These are phyloP conservation scores for Tolypocladium endophyticum DNA, from an alignment of 2,329 filamentous ascomycete species.

Conservation along the genomic window DNA sequence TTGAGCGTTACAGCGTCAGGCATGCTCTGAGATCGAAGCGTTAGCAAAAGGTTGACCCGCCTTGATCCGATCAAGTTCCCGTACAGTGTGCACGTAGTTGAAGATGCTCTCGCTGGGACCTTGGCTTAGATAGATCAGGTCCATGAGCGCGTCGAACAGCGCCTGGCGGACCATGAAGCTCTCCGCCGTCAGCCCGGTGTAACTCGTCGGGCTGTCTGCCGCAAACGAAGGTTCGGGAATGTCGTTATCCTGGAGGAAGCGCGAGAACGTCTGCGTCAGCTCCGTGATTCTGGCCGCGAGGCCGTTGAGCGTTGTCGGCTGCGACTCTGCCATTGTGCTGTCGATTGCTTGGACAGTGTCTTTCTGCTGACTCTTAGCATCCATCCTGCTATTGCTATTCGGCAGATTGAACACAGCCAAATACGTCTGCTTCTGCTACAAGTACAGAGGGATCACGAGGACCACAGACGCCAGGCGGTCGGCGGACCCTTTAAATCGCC, in stretches of 20 bases:
- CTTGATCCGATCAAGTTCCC: background rate
- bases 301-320: constrained; percentile 22
- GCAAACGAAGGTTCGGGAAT: constrained; percentile 30
- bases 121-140: constrained; percentile 34
- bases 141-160: constrained; percentile 32
- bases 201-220: constrained; percentile 30
- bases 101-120: constrained; percentile 40
- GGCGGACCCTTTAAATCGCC: too few relatives aligned
- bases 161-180: constrained; percentile 31
- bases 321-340: background rate
- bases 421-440: background rate
- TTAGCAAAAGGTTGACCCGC: background rate
- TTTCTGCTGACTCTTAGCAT: background rate
- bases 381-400: background rate
- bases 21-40: constrained; percentile 19
- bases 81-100: constrained; percentile 29
- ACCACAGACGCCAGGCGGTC: too few relatives aligned
- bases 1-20: constrained; percentile 34
- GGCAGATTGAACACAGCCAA: too few relatives aligned
- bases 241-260: constrained; percentile 29
- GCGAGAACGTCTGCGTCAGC: constrained; percentile 29
- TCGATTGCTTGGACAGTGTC: background rate
- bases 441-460: background rate
- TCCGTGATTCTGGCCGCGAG: constrained; percentile 34
- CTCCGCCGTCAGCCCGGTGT: constrained; percentile 28